Base-by-base conservation (phyloP, 306 rosid genomes). In the Lablab purpureus region DNA sequence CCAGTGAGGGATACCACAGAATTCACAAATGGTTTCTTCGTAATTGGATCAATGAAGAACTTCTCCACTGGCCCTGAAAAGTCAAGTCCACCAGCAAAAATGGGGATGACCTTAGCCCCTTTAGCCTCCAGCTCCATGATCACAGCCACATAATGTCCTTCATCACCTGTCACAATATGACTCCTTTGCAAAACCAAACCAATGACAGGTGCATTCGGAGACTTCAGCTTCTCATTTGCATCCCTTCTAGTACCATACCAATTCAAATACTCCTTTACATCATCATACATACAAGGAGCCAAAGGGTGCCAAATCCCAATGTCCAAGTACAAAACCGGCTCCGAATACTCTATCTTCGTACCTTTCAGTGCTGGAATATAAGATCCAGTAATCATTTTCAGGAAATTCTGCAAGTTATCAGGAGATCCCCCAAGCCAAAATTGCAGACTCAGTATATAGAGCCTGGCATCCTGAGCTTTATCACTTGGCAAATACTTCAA, bases 381-480 rank as follows among this genome's bases (percentile, higher is more conserved):
- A 63, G 93, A 85, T 67, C 99, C 96, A 1, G 93, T 82, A 12
- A 96, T 85, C 99, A 96, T 96, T 74, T 96, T 93, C 83, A 93
- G 70, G 78, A 96, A 96, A 75, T 96, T 96, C 75, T 89, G 89
- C 85, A 93, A 78, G 80, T 96, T 96, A 86, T 96, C 96, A 10
- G 99, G 92, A 2, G 97, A 96, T 11, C 99, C 99, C 17, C 99
- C 99, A 8, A 96, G 98, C 99, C 99, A 96, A 81, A 89, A 96
- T 82, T 96, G 99, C 74, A 96, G 82, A 84, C 99, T 96, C 30
- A 93, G 82, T 6, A 96, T 93, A 34, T 96, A 96, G 34, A 89
- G 88, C 80, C 99, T 87, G 7, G 99, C 99, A 85, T 96, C 99
- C 78, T 91, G 99, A 69, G 98, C 99, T 52, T 96, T 96, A 75